These are phyloP conservation scores for Penicillium egyptiacum DNA, from an alignment of 495 filamentous ascomycete genomes.

Conservation along the genomic window DNA sequence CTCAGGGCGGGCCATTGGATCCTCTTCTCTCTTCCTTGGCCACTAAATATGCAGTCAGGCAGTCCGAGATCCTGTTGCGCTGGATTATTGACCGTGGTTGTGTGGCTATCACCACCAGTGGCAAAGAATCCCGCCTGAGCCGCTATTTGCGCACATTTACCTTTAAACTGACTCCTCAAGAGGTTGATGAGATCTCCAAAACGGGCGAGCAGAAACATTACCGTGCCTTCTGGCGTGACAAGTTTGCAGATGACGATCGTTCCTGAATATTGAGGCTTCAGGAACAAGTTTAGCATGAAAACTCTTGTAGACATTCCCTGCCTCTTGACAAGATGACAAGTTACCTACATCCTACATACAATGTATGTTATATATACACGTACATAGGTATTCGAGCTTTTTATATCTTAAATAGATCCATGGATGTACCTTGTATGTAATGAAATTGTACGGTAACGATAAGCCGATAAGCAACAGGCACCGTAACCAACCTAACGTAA, in stretches of 20 bases:
- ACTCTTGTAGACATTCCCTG: too few relatives aligned
- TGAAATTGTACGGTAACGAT: conserved; percentile 6
- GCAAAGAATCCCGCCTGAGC: conserved; percentile 67
- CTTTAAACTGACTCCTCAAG: conserved; percentile 70
- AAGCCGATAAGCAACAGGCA: conserved; percentile 13
- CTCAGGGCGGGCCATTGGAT: conserved; percentile 67
- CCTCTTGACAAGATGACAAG: too few relatives aligned
- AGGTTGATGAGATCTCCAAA: conserved; percentile 65
- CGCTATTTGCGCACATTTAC: conserved; percentile 61
- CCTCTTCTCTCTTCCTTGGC: conserved; percentile 58
- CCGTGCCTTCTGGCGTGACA: conserved; percentile 64
- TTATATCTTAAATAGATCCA: too few relatives aligned
- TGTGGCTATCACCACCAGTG: conserved; percentile 75
- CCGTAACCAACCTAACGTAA: conserved; percentile 7
- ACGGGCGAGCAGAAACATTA: conserved; percentile 66
- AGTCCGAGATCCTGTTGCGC: conserved; percentile 66
- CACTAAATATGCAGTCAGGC: conserved; percentile 73
- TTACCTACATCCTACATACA: too few relatives aligned
- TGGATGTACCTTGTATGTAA: background rate
- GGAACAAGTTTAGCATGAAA: background rate
- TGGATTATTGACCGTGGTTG: conserved; percentile 81
- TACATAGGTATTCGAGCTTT: background rate
- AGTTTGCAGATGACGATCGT: conserved; percentile 61
- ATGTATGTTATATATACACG: too few relatives aligned
- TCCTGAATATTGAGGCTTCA: conserved; percentile 33